These are phyloP conservation scores for Wickerhamomyces queroliae DNA, from an alignment of 805 yeast species.

Conservation along the genomic window DNA sequence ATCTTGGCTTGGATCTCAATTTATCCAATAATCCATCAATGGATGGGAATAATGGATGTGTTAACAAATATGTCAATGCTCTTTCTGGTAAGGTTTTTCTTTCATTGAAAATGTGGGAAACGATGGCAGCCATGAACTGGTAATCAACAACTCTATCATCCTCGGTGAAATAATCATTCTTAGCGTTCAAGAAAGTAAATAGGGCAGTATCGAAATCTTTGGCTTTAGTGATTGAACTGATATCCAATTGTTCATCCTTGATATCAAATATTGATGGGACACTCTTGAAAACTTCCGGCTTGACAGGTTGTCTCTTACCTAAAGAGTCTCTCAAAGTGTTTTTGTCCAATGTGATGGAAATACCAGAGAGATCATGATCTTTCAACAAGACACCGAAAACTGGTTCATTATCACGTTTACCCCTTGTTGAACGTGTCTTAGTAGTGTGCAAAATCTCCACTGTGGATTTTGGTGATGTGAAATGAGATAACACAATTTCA, in stretches of 20 bases:
- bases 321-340: slow-evolving; percentile 65
- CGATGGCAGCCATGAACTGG: slow-evolving; percentile 42
- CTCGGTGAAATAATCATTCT: slow-evolving; percentile 53
- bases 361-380: slow-evolving; percentile 20
- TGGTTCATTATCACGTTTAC: slow-evolving; percentile 3
- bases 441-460: slow-evolving; percentile 10
- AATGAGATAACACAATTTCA: slow-evolving; percentile 17
- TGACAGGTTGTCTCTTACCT: slow-evolving; percentile 44
- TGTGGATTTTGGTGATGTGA: slow-evolving; percentile 11
- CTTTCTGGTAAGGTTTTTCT: slow-evolving; percentile 28
- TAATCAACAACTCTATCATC: slow-evolving; percentile 61
- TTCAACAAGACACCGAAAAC: slow-evolving; percentile 14
- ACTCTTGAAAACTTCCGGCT: slow-evolving; percentile 12
- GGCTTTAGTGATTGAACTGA: slow-evolving; percentile 19
- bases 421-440: slow-evolving; percentile 3
- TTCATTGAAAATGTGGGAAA: slow-evolving; percentile 33
- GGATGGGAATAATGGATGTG: slow-evolving; percentile 84
- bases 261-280: slow-evolving; percentile 24
- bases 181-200: slow-evolving; percentile 25
- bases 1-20: slow-evolving; percentile 50
- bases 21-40: slow-evolving; percentile 49
- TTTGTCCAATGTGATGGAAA: slow-evolving; percentile 52
- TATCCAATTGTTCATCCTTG: slow-evolving; percentile 8
- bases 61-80: slow-evolving; percentile 65
- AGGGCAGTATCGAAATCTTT: slow-evolving; percentile 26